phyloP scores from a whole-genome alignment of 2,329 filamentous ascomycete species.

The Epichloe baconii region DNA sequence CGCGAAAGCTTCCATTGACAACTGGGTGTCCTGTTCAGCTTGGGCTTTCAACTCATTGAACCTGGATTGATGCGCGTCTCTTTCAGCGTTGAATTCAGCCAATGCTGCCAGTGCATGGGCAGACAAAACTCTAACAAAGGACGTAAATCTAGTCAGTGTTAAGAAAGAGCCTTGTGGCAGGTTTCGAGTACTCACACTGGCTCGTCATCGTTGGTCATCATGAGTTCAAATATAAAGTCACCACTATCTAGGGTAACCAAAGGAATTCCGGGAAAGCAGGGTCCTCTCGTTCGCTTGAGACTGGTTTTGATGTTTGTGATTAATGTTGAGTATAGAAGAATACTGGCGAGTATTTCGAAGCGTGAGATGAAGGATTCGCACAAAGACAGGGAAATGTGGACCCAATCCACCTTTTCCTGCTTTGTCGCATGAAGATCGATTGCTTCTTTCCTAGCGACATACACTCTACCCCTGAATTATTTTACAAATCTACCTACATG shows the following conservation, averaged over 20 bases:
- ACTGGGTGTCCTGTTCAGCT: conserved; percentile 37
- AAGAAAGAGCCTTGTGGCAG: neutral
- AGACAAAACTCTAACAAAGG: conserved; percentile 38
- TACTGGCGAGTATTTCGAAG: no score
- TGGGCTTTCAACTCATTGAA: conserved; percentile 55
- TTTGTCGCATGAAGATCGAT: no score
- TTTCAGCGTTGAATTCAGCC: conserved; percentile 60
- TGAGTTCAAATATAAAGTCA: neutral
- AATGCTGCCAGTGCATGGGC: conserved; percentile 54
- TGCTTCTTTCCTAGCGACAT: no score
- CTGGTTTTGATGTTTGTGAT: no score
- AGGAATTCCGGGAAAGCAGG: neutral
- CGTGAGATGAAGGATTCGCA: no score
- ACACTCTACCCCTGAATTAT: no score
- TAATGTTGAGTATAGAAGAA: no score
- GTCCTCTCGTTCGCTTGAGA: no score
- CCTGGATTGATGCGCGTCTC: conserved; percentile 49
- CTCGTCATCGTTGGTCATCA: conserved; percentile 31
- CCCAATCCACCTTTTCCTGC: neutral
- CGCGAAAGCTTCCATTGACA: conserved; percentile 56
- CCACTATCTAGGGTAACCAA: neutral
- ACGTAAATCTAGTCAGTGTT: conserved; percentile 5
- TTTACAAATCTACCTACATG: no score
- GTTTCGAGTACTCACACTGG: conserved; percentile 27
- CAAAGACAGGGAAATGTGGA: neutral